Evolutionary conservation across 257 asterid species (phyloP).

Genomic region (Eustoma russellianum): DNA sequence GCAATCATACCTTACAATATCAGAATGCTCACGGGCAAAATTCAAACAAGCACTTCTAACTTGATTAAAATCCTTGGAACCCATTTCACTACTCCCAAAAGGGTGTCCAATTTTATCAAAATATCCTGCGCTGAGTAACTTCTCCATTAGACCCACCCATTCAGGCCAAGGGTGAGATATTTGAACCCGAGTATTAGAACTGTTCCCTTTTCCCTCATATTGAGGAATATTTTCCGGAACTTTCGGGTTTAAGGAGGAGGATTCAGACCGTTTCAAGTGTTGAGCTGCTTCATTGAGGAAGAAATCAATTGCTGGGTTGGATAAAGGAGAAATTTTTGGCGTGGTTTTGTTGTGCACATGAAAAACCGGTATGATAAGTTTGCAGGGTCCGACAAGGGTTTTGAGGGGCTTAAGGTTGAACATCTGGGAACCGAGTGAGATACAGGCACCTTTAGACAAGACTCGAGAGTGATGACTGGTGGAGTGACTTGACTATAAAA

Average conservation of each 20-base stretch:
- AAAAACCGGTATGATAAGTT: slow-evolving; percentile 11
- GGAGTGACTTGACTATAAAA: too few relatives aligned
- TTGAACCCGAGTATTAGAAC: slow-evolving; percentile 11
- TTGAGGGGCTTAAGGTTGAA: slow-evolving; percentile 24
- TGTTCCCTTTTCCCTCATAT: slow-evolving; percentile 17
- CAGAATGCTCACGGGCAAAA: slow-evolving; percentile 59
- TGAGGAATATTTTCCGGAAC: slow-evolving; percentile 16
- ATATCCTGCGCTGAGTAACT: slow-evolving; percentile 45
- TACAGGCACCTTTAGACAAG: too few relatives aligned
- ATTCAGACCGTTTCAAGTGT: slow-evolving; percentile 9
- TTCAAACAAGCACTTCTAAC: slow-evolving; percentile 79
- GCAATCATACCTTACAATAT: slow-evolving; percentile 51
- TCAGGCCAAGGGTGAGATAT: slow-evolving; percentile 82
- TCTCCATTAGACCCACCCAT: slow-evolving; percentile 66
- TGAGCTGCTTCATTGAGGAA: slow-evolving; percentile 41
- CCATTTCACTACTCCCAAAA: slow-evolving; percentile 29
- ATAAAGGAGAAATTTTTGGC: slow-evolving; percentile 8
- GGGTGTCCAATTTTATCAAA: slow-evolving; percentile 60
- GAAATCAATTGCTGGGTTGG: slow-evolving; percentile 62
- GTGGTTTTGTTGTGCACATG: slow-evolving; percentile 19
- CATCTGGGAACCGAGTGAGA: not conserved
- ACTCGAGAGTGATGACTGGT: too few relatives aligned
- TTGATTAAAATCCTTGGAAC: slow-evolving; percentile 47
- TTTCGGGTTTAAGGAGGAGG: slow-evolving; percentile 2
- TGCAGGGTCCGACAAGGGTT: slow-evolving; percentile 22